Base-by-base conservation (phyloP, 768 basidiomycete species). In the Filobasidium floriforme region DNA sequence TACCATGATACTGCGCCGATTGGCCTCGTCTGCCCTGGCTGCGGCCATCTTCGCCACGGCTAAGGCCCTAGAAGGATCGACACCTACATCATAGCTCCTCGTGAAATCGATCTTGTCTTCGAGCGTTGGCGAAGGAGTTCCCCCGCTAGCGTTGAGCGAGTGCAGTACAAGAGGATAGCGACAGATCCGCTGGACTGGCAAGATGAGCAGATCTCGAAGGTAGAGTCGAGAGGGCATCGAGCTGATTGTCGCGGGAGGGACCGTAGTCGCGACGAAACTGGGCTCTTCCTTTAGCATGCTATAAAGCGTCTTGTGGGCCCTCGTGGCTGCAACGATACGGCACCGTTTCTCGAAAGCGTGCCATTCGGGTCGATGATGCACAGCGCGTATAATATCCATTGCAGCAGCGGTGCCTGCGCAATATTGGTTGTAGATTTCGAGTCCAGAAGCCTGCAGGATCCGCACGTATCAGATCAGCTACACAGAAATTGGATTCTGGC, bases 121-220 rank as follows among this genome's bases (percentile, higher is more conserved):
- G 26, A 49, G 59, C 41, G 37, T 19, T 0, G 65, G 62, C 37
- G 67, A 68, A 15, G 62, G 59, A 14, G 64, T 57, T 11, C 49
- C 40, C 6, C 57, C 59, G 26, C 49, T 44, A 24, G 43, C 32
- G 37, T 32, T 44, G 18, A 65, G 41, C 71, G 89, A 86, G 65
- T 86, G 87, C 54, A 99, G 84, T 10, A 99, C 83, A 60, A 98
- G 83, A 19, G 92, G 91, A 75, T 99, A 99, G 71, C 88, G 89
- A 84, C 93, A 97, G 60, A 99, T 88, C 60, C 92, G 83, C 78
- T 99, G 94, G 18, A 97, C 84, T n/a, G 94, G 94, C 78, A 92
- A 92, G 80, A 99, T 97, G 80, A 97, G 83, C 75, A 92, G 92
- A 80, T 98, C 94, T 70, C 85, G 80, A 77, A 82, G 76, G 63